Conservation (phyloP, 2,329 filamentous ascomycete genomes). For the Tolypocladium endophyticum region DNA sequence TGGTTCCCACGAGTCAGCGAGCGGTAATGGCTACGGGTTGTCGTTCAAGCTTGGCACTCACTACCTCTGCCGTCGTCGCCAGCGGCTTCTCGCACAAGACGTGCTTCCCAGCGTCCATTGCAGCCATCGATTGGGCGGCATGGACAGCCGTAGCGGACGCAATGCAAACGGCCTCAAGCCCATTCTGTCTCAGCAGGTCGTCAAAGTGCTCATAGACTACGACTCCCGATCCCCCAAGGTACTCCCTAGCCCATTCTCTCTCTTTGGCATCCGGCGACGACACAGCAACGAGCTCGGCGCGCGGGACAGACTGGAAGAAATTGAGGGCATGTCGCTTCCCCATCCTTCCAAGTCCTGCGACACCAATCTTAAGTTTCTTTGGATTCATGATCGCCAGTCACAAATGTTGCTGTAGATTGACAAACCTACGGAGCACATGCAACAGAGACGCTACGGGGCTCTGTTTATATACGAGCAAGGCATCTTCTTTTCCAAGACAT, state of each 20-base stretch:
- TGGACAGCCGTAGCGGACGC: slow-evolving; percentile 40
- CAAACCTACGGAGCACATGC: neutral
- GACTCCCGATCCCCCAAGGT: slow-evolving; percentile 33
- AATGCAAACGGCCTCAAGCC: slow-evolving; percentile 29
- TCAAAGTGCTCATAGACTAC: slow-evolving; percentile 32
- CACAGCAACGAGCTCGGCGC: slow-evolving; percentile 37
- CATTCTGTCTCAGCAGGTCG: slow-evolving; percentile 30
- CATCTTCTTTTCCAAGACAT: neutral
- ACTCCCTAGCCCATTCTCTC: slow-evolving; percentile 30
- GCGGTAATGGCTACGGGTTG: neutral
- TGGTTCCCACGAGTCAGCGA: slow-evolving; percentile 11
- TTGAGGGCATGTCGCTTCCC: slow-evolving; percentile 40
- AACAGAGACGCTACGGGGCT: neutral
- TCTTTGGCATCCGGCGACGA: slow-evolving; percentile 34
- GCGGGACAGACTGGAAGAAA: slow-evolving; percentile 32
- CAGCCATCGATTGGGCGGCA: slow-evolving; percentile 43
- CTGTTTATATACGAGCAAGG: neutral
- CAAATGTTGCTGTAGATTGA: neutral
- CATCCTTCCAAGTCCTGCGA: slow-evolving; percentile 41
- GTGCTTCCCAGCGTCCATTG: slow-evolving; percentile 42
- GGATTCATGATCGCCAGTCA: slow-evolving; percentile 7
- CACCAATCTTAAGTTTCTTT: slow-evolving; percentile 29
- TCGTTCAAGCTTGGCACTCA: slow-evolving; percentile 19
- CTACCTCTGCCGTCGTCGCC: slow-evolving; percentile 45
- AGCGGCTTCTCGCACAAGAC: slow-evolving; percentile 51